Evolutionary conservation across 1,139 yeast genomes (phyloP).

Genomic region (Blastobotrys ciferrii): DNA sequence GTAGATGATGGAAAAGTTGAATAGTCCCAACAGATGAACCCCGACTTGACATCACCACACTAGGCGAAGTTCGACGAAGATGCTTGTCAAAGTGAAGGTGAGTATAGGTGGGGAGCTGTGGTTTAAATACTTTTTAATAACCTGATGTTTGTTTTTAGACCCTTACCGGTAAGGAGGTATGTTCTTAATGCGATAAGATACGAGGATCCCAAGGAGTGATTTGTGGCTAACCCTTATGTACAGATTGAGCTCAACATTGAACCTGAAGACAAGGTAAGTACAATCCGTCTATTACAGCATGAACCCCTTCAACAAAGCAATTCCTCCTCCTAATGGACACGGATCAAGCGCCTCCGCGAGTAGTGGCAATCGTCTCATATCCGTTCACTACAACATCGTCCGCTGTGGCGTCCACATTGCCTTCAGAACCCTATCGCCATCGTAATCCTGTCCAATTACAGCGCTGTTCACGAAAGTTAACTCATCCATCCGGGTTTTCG

Average conservation of each 20-base stretch:
- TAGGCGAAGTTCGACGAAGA: conserved; percentile 30
- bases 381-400: too few relatives aligned
- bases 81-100: conserved; percentile 66
- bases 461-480: too few relatives aligned
- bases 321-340: too few relatives aligned
- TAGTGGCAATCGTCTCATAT: too few relatives aligned
- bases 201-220: background rate
- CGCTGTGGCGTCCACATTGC: too few relatives aligned
- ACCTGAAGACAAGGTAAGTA: conserved; percentile 60
- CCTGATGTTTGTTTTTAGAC: conserved; percentile 34
- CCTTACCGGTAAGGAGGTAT: conserved; percentile 54
- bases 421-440: too few relatives aligned
- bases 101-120: conserved; percentile 18
- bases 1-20: background rate
- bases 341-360: too few relatives aligned
- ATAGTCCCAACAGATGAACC: background rate
- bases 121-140: too few relatives aligned
- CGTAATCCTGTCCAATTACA: too few relatives aligned
- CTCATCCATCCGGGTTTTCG: too few relatives aligned
- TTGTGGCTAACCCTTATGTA: conserved; percentile 8
- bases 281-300: background rate
- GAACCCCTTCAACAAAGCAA: too few relatives aligned
- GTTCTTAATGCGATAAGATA: conserved; percentile 24
- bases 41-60: background rate
- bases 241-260: conserved; percentile 78